Percentiles rank a stretch among this genome's conserved stretches.
Conservation (phyloP, 495 filamentous ascomycete genomes). For the Aspergillus mulundensis region DNA sequence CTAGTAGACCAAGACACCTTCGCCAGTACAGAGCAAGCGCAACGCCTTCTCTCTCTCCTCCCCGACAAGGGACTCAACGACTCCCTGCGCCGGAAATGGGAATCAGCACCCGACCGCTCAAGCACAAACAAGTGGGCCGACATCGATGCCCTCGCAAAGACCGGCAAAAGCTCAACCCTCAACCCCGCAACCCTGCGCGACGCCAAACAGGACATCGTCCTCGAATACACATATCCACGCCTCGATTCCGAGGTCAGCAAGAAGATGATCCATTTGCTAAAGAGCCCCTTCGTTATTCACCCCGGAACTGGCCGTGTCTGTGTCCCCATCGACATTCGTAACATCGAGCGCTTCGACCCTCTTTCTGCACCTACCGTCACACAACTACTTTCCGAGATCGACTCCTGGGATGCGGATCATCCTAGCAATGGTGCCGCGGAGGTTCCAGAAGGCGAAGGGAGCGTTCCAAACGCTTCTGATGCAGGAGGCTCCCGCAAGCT, state of each 20-base stretch:
- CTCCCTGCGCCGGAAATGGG: conserved; percentile 84
- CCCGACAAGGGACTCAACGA: conserved; percentile 72
- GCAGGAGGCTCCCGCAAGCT: conserved; percentile 44
- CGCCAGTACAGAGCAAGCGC: conserved; percentile 57
- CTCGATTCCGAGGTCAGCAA: conserved; percentile 95
- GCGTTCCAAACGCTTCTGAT: conserved; percentile 32
- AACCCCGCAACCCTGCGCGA: conserved; percentile 67
- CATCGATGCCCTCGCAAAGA: conserved; percentile 79
- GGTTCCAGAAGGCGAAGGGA: conserved; percentile 37
- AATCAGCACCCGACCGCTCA: conserved; percentile 67
- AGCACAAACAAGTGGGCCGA: conserved; percentile 85
- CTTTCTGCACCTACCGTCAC: conserved; percentile 82
- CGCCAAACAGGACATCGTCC: conserved; percentile 86
- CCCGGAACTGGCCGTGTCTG: conserved; percentile 91
- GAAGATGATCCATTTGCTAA: conserved; percentile 95
- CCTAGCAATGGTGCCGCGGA: conserved; percentile 28
- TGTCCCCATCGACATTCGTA: conserved; percentile 78
- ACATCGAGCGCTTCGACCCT: conserved; percentile 79
- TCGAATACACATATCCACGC: conserved; percentile 98
- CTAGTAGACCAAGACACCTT: conserved; percentile 86
- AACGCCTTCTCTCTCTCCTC: conserved; percentile 71
- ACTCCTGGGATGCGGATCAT: conserved; percentile 58
- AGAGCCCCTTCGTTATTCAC: conserved; percentile 93
- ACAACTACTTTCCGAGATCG: conserved; percentile 73
- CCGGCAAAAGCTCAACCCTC: conserved; percentile 60